Conservation (phyloP, 1,139 yeast genomes). For the Groenewaldozyma auringiensis region DNA sequence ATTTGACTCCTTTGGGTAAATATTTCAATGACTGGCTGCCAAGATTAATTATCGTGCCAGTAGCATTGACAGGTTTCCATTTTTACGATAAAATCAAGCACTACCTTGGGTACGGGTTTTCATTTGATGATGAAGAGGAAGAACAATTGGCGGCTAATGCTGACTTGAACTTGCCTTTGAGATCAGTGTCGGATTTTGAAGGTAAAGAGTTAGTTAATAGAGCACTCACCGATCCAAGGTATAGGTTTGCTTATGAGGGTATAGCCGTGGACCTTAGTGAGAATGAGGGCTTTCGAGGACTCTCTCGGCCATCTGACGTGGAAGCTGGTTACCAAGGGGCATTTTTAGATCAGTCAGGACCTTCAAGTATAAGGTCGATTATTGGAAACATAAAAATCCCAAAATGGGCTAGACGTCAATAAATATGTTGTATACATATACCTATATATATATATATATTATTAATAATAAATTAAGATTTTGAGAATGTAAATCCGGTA, state of each 20-base stretch:
- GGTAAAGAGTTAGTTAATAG: constrained; percentile 34
- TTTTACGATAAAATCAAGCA: constrained; percentile 59
- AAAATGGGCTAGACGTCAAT: not conserved
- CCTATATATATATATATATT: no score
- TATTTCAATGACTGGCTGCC: constrained; percentile 71
- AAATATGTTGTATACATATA: no score
- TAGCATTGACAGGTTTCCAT: constrained; percentile 54
- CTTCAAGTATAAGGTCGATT: not conserved
- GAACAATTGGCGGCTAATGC: constrained; percentile 24
- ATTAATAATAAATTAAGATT: no score
- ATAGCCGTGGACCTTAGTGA: constrained; percentile 5
- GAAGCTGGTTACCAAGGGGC: constrained; percentile 52
- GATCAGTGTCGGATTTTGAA: constrained; percentile 24
- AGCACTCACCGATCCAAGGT: constrained; percentile 27
- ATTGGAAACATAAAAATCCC: not conserved
- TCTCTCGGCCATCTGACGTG: constrained; percentile 37
- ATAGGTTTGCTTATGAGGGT: constrained; percentile 19
- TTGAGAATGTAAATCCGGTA: no score
- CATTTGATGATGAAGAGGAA: constrained; percentile 42
- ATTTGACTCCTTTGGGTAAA: constrained; percentile 66
- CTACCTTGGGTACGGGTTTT: constrained; percentile 47
- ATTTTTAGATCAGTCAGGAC: not conserved
- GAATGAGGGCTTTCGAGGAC: not conserved
- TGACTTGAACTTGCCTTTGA: constrained; percentile 12
- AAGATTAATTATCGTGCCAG: constrained; percentile 60